Evolutionary conservation across 441 rosid genomes (phyloP).

Genomic region (Biscutella auriculata): DNA sequence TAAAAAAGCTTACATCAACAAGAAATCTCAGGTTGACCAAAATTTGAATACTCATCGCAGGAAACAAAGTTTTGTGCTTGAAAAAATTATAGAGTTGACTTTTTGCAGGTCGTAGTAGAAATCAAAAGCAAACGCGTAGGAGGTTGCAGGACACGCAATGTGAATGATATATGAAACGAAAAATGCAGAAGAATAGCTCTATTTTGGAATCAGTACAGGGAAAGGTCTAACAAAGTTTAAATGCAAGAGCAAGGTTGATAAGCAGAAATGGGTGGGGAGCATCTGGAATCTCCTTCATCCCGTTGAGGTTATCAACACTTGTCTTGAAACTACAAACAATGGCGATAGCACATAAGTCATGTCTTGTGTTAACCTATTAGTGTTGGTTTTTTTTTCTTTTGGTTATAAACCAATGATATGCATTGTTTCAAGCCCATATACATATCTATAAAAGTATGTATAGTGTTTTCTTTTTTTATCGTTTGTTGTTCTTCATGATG

Average conservation of each 20-base stretch:
- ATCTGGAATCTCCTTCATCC: conserved; percentile 53
- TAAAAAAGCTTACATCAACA: conserved; percentile 50
- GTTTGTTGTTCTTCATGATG: too few relatives aligned
- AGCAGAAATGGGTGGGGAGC: conserved; percentile 77
- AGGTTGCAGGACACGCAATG: conserved; percentile 64
- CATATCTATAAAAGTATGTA: too few relatives aligned
- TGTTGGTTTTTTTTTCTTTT: neutral
- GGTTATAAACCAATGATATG: neutral
- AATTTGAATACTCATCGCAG: neutral
- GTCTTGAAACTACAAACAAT: conserved; percentile 41
- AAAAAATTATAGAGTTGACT: neutral
- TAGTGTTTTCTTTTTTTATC: neutral
- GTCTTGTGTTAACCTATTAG: conserved; percentile 3
- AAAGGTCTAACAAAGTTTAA: conserved; percentile 77
- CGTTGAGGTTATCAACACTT: conserved; percentile 31
- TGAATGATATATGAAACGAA: conserved; percentile 63
- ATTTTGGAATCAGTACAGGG: conserved; percentile 70
- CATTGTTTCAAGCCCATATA: neutral
- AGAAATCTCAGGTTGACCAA: conserved; percentile 72
- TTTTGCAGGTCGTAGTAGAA: conserved; percentile 51
- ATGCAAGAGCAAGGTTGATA: conserved; percentile 69
- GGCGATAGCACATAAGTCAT: conserved; percentile 21
- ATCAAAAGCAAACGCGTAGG: conserved; percentile 79
- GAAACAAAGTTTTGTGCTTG: neutral
- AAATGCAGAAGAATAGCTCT: conserved; percentile 41